Percentiles rank a stretch among this genome's conserved stretches.
Conservation (phyloP, 75 land plant genomes). For the Isoetes taiwanensis region DNA sequence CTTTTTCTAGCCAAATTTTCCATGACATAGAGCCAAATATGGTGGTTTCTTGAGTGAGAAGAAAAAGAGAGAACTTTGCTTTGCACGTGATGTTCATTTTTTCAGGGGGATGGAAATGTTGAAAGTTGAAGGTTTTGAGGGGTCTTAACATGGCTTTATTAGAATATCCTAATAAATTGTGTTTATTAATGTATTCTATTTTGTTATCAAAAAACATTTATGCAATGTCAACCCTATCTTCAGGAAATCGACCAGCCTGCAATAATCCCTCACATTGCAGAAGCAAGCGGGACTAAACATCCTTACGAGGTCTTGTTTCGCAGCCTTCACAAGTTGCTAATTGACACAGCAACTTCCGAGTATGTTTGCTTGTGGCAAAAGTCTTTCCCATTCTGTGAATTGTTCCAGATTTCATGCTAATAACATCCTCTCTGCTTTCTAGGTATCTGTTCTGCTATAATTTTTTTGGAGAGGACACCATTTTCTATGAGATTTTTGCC, state of each 20-base stretch:
- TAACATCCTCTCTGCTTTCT: slow-evolving; percentile 1
- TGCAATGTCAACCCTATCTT: not conserved
- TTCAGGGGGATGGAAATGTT: no score
- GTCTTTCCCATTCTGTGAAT: not conserved
- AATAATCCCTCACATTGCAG: slow-evolving; percentile 97
- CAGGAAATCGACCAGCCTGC: slow-evolving; percentile 99
- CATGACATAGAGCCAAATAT: no score
- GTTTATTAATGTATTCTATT: not conserved
- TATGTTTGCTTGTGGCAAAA: slow-evolving; percentile 20
- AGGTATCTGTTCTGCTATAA: slow-evolving; percentile 92
- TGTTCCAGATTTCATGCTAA: not conserved
- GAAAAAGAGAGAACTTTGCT: no score
- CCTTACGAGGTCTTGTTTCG: slow-evolving; percentile 98
- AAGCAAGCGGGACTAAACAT: slow-evolving; percentile 86
- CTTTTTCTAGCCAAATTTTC: no score
- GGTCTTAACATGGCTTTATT: no score
- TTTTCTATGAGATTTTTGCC: slow-evolving; percentile 89
- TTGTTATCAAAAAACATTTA: not conserved
- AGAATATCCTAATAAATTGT: not conserved
- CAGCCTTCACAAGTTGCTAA: slow-evolving; percentile 93
- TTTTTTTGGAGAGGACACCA: slow-evolving; percentile 91
- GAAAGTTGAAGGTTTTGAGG: no score
- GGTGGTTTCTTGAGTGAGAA: no score
- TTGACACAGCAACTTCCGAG: slow-evolving; percentile 99
- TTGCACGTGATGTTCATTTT: no score